Base-by-base conservation (phyloP, 352 stramenopile species). In the Pythium periplocum region DNA sequence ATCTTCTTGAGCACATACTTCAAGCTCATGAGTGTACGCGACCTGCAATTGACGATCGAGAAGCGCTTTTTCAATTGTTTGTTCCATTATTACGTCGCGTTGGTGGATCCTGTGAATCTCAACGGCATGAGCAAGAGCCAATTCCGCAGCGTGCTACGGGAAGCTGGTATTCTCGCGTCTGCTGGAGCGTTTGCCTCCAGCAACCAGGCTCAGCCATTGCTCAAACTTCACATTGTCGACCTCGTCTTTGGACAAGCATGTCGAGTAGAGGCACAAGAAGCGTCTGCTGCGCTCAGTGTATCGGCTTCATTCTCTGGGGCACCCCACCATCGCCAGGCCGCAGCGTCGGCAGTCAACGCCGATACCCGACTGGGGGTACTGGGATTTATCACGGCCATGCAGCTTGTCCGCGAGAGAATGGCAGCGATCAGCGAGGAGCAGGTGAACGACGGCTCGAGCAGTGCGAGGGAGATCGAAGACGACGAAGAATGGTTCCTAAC, bases 401-500 rank as follows among this genome's bases (percentile, higher is more conserved):
- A 78, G 34, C 75, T 85, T 49, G 72, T 85, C 6, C 62, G 73
- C 5, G 76, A 87, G 43, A 67, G 74, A 4, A 68, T 78, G 12
- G 71, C 80, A 30, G 64, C 71, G 9, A 52, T 74, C 46, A 52
- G 57, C n/a, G 76, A 84, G 42, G 69, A 79, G 17, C 61, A 62
- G 8, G 55, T 55, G 46, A 55, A 68, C 10, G 48, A 64, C 49
- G 51, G 63, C 39, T 57, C 63, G 1, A 50, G 61, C 26, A 37
- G 56, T 4, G 30, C 47, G 9, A 6, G 55, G 8, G 69, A 80
- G 45, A 85, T 85, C 39, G 70, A 85, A 30, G 69, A 85, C 54
- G 76, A 81, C 53, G 73, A 83, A 38, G 76, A 81, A 53, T 85
- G 76, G 73, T 82, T 87, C 42, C 68, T 83, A 55, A 62, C 73